Conservation (phyloP, 192 early-diverging fungal genomes). For the Podila verticillata region DNA sequence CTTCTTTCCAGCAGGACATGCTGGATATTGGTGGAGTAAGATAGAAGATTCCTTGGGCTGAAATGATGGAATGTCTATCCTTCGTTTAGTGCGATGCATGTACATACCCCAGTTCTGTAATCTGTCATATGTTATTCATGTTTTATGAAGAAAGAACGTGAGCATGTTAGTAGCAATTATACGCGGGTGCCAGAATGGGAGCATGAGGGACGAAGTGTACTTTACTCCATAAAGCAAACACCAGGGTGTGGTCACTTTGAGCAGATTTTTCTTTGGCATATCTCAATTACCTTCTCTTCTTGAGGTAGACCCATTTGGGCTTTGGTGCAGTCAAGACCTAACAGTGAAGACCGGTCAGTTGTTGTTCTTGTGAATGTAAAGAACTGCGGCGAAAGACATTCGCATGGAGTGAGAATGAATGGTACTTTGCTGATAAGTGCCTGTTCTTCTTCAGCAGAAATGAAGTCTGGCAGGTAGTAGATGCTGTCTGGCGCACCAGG, state of each 20-base stretch:
- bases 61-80: background rate
- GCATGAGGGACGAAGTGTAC: too few relatives aligned
- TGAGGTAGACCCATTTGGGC: slow-evolving; percentile 62
- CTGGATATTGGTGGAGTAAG: too few relatives aligned
- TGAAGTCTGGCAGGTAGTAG: slow-evolving; percentile 56
- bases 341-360: background rate
- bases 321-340: slow-evolving; percentile 57
- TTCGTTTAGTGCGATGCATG: too few relatives aligned
- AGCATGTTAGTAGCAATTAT: too few relatives aligned
- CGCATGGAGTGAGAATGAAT: background rate
- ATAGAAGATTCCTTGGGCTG: background rate
- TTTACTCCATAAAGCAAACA: too few relatives aligned
- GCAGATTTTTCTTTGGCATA: background rate
- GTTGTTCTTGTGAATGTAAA: background rate
- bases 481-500: slow-evolving; percentile 32
- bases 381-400: background rate
- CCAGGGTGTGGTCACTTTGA: background rate
- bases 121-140: slow-evolving; percentile 32
- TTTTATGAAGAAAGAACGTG: too few relatives aligned
- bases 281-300: slow-evolving; percentile 52
- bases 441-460: slow-evolving; percentile 44
- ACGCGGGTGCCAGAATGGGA: too few relatives aligned
- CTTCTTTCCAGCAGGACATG: too few relatives aligned
- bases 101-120: slow-evolving; percentile 61
- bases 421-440: slow-evolving; percentile 46